Base-by-base conservation (phyloP, 768 basidiomycete species). In the Boletus coccyginus region DNA sequence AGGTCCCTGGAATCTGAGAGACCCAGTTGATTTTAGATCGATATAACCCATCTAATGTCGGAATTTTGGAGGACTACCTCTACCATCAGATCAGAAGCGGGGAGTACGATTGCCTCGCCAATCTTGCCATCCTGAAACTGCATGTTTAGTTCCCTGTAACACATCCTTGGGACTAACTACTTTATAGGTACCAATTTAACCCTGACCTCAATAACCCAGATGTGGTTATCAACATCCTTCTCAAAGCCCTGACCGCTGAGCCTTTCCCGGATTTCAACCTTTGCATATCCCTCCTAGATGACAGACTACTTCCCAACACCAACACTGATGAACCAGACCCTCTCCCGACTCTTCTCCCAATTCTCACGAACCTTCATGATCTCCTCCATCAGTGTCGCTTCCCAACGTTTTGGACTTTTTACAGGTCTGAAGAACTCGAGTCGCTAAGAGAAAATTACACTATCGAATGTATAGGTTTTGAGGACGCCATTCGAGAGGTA, bases 211-310 rank as follows among this genome's bases (percentile, higher is more conserved):
- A 91, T 74, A 96, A 96, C 74, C 84, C 92, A 2, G 93, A 96
- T 68, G 90, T 95, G 21, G 90, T 94, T 63, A 81, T 95, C 71
- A 92, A 97, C 77, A 91, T 98, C 73, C 90, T 99, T 68, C 82
- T 95, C 71, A 95, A 95, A 78, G 81, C 94, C 29, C 81, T 97
- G 55, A 87, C 91, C 40, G 84, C 91, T 2, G 80, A 87, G 47
- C 92, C 94, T 35, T 81, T 88, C 44, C 91, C 95, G 54, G 96
- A 99, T 70, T 99, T 96, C 77, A 89, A 91, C 66, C 89, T 98
- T 60, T 95, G 91, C 65, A 83, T 96, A 62, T 91, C 95, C 46
- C 82, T 99, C n/a, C 78, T 95, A 39, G 90, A 93, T 57, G 92
- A 94, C 62, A 82, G 86, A 46, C 70, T 80, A 46, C 70, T 80